Conservation (phyloP, 2,329 filamentous ascomycete species). For the Colletotrichum cuscutae region DNA sequence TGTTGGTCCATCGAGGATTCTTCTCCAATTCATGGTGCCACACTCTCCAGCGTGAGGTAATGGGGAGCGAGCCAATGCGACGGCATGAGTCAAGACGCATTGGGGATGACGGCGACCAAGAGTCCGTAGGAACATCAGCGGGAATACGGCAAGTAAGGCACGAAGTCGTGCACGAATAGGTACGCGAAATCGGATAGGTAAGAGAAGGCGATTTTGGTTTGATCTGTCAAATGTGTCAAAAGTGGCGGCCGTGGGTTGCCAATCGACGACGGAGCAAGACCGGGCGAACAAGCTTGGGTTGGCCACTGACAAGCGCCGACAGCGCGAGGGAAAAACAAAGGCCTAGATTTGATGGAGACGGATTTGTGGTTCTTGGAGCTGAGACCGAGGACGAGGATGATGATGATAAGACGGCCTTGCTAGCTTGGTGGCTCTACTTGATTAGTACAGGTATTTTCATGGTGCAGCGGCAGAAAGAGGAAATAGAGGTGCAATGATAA, state of each 20-base stretch:
- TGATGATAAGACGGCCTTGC: constrained; percentile 8
- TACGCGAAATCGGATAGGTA: neutral
- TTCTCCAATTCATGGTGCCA: constrained; percentile 25
- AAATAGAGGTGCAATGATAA: constrained; percentile 24
- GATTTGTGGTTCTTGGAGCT: neutral
- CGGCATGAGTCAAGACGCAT: constrained; percentile 32
- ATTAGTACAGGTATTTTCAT: neutral
- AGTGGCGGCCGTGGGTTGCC: neutral
- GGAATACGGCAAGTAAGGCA: constrained; percentile 7
- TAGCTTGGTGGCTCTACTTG: neutral
- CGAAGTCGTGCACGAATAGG: neutral
- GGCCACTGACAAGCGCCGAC: constrained; percentile 17
- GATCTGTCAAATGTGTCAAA: neutral
- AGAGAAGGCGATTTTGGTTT: neutral
- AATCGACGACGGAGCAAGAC: neutral
- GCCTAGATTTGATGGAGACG: constrained; percentile 8
- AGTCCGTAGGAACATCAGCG: constrained; percentile 2
- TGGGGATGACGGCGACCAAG: constrained; percentile 14
- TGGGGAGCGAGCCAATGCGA: constrained; percentile 21
- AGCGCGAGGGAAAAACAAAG: constrained; percentile 11
- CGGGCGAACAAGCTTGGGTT: neutral
- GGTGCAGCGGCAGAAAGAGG: neutral
- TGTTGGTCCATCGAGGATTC: constrained; percentile 13
- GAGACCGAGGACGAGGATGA: neutral
- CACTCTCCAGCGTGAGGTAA: constrained; percentile 4